Percentiles rank a stretch among this genome's conserved stretches.
These are phyloP conservation scores for Podaxis sp. DNA, from an alignment of 768 basidiomycete species.

Conservation along the genomic window DNA sequence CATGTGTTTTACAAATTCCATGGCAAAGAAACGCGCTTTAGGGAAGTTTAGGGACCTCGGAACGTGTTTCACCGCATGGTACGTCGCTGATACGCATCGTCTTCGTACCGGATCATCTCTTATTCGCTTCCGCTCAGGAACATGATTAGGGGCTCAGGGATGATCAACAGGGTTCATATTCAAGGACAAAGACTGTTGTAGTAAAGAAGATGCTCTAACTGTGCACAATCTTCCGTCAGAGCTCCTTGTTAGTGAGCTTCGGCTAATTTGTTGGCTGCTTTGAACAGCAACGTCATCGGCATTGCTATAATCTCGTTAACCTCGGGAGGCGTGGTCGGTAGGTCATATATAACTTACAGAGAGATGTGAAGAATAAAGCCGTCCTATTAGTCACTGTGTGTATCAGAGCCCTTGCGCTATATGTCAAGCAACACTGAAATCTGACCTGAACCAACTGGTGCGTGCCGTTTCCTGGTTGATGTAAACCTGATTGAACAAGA, in stretches of 20 bases:
- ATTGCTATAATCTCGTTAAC: conserved; percentile 17
- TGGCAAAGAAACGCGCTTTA: no score
- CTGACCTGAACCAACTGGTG: conserved; percentile 24
- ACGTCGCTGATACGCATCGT: no score
- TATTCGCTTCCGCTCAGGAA: no score
- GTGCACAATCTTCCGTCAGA: neutral
- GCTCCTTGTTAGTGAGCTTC: neutral
- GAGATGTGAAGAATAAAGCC: neutral
- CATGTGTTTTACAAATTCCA: no score
- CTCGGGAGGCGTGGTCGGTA: neutral
- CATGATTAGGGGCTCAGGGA: no score
- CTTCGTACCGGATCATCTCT: no score
- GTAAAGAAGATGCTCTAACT: neutral
- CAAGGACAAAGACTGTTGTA: neutral
- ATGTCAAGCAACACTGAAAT: neutral
- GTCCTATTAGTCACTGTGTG: neutral
- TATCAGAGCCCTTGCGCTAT: neutral
- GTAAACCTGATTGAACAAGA: conserved; percentile 26
- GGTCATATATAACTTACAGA: neutral
- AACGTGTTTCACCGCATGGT: no score
- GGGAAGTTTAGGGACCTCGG: no score
- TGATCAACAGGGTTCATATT: neutral
- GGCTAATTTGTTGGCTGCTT: conserved; percentile 16
- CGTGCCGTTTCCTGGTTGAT: conserved; percentile 22
- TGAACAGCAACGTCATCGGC: conserved; percentile 24